Evolutionary conservation across 805 yeast species (phyloP), one percentile per base, ranked within the genome.

Genomic region (Candida methanosorbosa): DNA sequence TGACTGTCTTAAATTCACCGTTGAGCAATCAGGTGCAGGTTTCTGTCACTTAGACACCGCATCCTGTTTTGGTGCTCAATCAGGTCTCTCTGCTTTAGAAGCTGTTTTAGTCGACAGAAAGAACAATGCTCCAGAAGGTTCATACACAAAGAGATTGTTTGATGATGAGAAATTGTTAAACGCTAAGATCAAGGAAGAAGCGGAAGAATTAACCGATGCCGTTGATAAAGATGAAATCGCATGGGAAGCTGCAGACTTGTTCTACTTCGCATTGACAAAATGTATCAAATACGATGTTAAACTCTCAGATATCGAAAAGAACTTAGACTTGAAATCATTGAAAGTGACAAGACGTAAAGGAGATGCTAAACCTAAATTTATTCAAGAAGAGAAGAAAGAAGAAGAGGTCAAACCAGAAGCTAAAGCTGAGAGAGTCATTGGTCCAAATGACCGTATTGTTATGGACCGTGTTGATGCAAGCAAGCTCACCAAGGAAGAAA

Each of bases 201-300:
- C 96, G 29, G 97, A 90, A 50, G 98, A 92, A 59, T 72, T 92
- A 42, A 76, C 87, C 22, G 96, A 87, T 38, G 97, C 98, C 14
- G 67, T 66, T 25, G 50, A 65, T 5, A 69, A 69, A 48, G 72
- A 70, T 2, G 65, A 90, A 38, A 72, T 86, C 36, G 81, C 97
- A 0, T 92, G 96, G 96, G 98, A 92, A 63, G 90, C 94, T 35
- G 98, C 98, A 8, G 98, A 92, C 57, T 68, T 92, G 56, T 43
- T 74, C 19, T 74, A 74, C 48, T 74, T 74, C 52, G 72, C 71
- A 5, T 48, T 74, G 58, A 61, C 69, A 9, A 68, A 70, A 63
- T 69, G 75, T 45, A 64, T 65, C 33, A 72, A 83, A 57, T 66
- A 76, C 48, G 96, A 90, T 22, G 95, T 92, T 22, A 61, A 81